phyloP scores from a whole-genome alignment of 1,139 yeast species.

The Pichia sp. region DNA sequence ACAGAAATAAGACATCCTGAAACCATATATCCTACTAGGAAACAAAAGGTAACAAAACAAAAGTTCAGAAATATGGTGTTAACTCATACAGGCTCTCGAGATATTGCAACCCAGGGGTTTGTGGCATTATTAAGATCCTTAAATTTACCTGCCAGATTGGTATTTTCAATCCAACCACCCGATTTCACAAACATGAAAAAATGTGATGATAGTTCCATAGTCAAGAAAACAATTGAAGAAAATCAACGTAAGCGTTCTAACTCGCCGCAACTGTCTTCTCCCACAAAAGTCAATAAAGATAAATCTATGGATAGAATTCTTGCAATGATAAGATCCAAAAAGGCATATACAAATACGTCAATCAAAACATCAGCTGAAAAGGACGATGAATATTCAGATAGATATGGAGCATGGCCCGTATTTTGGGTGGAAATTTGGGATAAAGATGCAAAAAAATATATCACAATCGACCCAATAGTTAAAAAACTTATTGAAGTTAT shows the following conservation, averaged over 20 bases:
- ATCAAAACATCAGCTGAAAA: constrained; percentile 16
- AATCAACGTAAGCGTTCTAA: background rate
- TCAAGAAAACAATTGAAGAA: background rate
- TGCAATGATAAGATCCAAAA: constrained; percentile 12
- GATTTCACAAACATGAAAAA: constrained; percentile 58
- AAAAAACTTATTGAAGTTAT: constrained; percentile 70
- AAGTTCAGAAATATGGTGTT: constrained; percentile 43
- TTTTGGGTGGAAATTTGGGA: constrained; percentile 98
- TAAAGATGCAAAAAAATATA: constrained; percentile 65
- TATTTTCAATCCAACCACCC: constrained; percentile 86
- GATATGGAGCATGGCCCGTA: constrained; percentile 50
- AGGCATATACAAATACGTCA: constrained; percentile 21
- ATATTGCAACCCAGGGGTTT: constrained; percentile 85
- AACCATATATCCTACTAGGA: constrained; percentile 4
- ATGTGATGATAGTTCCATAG: constrained; percentile 15
- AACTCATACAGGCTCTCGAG: constrained; percentile 66
- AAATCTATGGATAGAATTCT: background rate
- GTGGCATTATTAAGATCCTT: constrained; percentile 70
- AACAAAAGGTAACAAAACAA: constrained; percentile 27
- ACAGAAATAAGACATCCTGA: constrained; percentile 43
- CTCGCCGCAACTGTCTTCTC: background rate
- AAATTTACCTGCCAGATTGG: constrained; percentile 70
- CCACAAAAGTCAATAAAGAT: background rate
- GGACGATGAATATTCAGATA: constrained; percentile 13
- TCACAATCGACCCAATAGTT: constrained; percentile 80